These are phyloP conservation scores for Myochromella boudieri DNA, from an alignment of 768 basidiomycete genomes.

Conservation along the genomic window DNA sequence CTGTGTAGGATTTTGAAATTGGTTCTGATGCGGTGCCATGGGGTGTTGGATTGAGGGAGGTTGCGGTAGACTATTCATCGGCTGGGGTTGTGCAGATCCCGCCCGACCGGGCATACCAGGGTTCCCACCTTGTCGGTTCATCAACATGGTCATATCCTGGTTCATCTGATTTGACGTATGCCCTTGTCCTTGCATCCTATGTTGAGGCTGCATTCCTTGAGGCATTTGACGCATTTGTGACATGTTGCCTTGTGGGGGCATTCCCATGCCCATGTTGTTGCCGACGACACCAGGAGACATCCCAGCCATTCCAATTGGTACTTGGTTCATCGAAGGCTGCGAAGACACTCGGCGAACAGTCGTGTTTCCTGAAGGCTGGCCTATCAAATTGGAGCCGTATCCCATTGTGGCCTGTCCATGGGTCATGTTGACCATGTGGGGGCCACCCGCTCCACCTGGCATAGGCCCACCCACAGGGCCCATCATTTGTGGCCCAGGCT, in stretches of 20 bases:
- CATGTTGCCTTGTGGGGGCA: constrained; percentile 45
- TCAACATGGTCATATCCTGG: constrained; percentile 37
- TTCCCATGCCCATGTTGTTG: constrained; percentile 39
- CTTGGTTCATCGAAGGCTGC: constrained; percentile 50
- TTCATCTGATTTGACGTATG: constrained; percentile 27
- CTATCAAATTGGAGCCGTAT: constrained; percentile 42
- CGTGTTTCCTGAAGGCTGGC: constrained; percentile 32
- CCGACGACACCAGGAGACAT: constrained; percentile 32
- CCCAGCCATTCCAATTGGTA: constrained; percentile 30
- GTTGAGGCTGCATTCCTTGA: constrained; percentile 32
- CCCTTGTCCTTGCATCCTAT: constrained; percentile 36
- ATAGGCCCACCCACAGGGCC: constrained; percentile 10
- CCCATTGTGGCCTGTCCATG: constrained; percentile 41
- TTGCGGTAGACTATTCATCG: constrained; percentile 48
- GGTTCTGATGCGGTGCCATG: constrained; percentile 32
- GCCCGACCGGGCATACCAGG: constrained; percentile 44
- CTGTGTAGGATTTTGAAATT: constrained; percentile 37
- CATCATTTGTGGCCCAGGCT: constrained; percentile 20
- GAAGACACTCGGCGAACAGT: constrained; percentile 55
- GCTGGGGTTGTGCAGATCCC: constrained; percentile 41
- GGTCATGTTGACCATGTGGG: constrained; percentile 29
- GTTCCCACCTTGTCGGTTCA: constrained; percentile 38
- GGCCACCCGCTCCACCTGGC: constrained; percentile 20
- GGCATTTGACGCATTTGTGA: constrained; percentile 34
- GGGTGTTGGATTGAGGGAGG: constrained; percentile 32